Evolutionary conservation across 2,329 filamentous ascomycete genomes (phyloP).

Genomic region (Septoria petroselini): DNA sequence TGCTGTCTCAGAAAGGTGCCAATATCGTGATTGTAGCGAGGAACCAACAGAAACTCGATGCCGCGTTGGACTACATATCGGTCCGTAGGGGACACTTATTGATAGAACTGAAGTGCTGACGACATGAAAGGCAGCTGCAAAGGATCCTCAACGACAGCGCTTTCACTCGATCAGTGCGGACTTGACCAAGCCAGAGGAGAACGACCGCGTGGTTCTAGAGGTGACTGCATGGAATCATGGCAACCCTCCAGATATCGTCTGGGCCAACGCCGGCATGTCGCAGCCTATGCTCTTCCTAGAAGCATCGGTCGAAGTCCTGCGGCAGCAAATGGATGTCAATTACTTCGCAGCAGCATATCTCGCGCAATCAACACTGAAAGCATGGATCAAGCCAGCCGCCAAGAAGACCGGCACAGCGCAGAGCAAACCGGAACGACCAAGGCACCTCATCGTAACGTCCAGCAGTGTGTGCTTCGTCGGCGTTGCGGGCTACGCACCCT

Average conservation of each 20-base stretch:
- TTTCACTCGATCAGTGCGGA: conserved; percentile 85
- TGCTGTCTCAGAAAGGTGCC: conserved; percentile 78
- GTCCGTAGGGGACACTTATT: conserved; percentile 42
- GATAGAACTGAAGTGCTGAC: conserved; percentile 1
- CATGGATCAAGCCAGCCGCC: conserved; percentile 61
- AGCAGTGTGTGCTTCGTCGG: conserved; percentile 73
- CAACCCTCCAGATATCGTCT: conserved; percentile 75
- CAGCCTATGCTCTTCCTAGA: conserved; percentile 76
- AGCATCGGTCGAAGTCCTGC: conserved; percentile 62
- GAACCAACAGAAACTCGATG: conserved; percentile 68
- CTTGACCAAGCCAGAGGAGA: conserved; percentile 68
- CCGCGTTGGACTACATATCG: conserved; percentile 63
- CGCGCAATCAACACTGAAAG: conserved; percentile 71
- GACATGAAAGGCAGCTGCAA: conserved; percentile 59
- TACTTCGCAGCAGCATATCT: conserved; percentile 86
- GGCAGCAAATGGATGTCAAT: conserved; percentile 85
- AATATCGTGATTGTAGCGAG: conserved; percentile 83
- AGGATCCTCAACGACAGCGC: conserved; percentile 63
- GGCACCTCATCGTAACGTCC: conserved; percentile 85
- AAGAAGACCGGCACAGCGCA: conserved; percentile 30
- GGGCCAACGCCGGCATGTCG: conserved; percentile 79
- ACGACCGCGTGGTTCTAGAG: conserved; percentile 65
- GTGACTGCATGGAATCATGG: conserved; percentile 75
- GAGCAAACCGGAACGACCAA: conserved; percentile 44
- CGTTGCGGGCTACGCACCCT: conserved; percentile 77